Conservation (phyloP, 2,329 filamentous ascomycete species). For the Acarospora socialis region DNA sequence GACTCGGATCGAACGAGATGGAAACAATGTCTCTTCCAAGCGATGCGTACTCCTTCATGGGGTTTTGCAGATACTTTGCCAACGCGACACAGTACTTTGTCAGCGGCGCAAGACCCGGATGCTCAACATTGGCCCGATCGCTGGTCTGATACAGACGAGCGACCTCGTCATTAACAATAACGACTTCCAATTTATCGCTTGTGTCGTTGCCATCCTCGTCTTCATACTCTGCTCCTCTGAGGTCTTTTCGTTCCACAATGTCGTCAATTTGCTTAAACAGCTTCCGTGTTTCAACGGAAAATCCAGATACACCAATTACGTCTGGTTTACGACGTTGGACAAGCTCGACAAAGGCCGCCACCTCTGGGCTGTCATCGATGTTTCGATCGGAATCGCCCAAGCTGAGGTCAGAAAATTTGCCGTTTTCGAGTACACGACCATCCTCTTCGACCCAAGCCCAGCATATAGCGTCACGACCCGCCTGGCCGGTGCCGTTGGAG, state of each 20-base stretch:
- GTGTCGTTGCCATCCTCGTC: constrained; percentile 67
- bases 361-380: constrained; percentile 48
- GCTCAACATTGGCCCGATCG: constrained; percentile 60
- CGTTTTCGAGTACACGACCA: constrained; percentile 74
- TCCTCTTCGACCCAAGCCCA: constrained; percentile 94
- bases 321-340: constrained; percentile 72
- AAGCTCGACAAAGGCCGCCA: constrained; percentile 61
- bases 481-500: constrained; percentile 70
- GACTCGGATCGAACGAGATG: constrained; percentile 76
- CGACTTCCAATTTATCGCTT: constrained; percentile 68
- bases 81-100: constrained; percentile 82
- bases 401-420: constrained; percentile 68
- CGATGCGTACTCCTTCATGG: constrained; percentile 90
- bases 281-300: constrained; percentile 71
- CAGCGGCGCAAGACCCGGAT: constrained; percentile 64
- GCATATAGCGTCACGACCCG: constrained; percentile 60
- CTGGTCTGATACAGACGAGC: constrained; percentile 93
- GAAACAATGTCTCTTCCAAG: constrained; percentile 79
- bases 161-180: constrained; percentile 92
- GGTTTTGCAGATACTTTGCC: constrained; percentile 85
- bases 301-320: constrained; percentile 79
- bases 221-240: constrained; percentile 69
- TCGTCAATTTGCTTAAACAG: constrained; percentile 69
- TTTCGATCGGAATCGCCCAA: constrained; percentile 51
- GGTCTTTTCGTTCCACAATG: constrained; percentile 60